Evolutionary conservation across 78 protist species (phyloP).

Genomic region (Anaeramoeba flamelloides): DNA sequence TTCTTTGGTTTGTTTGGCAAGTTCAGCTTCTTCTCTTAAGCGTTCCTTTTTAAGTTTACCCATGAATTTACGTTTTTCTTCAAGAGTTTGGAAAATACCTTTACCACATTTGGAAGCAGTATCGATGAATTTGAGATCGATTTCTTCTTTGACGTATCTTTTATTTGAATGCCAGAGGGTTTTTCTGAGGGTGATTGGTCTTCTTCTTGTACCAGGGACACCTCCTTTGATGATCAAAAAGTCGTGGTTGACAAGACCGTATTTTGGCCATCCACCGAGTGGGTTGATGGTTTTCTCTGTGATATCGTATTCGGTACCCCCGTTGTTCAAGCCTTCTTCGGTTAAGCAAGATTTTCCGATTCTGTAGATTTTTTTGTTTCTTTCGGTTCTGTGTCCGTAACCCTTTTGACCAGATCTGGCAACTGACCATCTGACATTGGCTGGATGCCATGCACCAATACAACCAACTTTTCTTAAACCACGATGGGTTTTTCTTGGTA

Average conservation of each 20-base stretch:
- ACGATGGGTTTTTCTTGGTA: slow-evolving; percentile 98
- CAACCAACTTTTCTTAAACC: slow-evolving; percentile 99
- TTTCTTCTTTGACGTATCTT: slow-evolving; percentile 64
- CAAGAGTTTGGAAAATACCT: slow-evolving; percentile 96
- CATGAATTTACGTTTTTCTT: slow-evolving; percentile 73
- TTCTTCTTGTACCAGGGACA: slow-evolving; percentile 75
- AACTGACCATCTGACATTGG: slow-evolving; percentile 85
- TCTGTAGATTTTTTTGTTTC: slow-evolving; percentile 98
- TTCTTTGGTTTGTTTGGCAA: no score
- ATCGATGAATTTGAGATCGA: slow-evolving; percentile 99
- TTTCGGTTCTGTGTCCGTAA: slow-evolving; percentile 94
- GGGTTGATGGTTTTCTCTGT: slow-evolving; percentile 98
- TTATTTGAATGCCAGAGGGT: slow-evolving; percentile 46
- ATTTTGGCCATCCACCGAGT: slow-evolving; percentile 98
- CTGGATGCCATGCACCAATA: slow-evolving; percentile 99
- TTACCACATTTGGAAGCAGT: slow-evolving; percentile 97
- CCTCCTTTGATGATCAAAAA: slow-evolving; percentile 88
- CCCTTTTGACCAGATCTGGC: slow-evolving; percentile 99
- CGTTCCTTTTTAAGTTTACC: no score
- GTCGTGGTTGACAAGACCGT: slow-evolving; percentile 86
- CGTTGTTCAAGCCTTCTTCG: no score
- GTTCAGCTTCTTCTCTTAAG: no score
- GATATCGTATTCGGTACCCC: slow-evolving; percentile 86
- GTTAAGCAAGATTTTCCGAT: no score
- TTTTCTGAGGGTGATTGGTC: slow-evolving; percentile 98